Evolutionary conservation across 2,329 filamentous ascomycete species (phyloP).

Genomic region (Cadophora malorum): DNA sequence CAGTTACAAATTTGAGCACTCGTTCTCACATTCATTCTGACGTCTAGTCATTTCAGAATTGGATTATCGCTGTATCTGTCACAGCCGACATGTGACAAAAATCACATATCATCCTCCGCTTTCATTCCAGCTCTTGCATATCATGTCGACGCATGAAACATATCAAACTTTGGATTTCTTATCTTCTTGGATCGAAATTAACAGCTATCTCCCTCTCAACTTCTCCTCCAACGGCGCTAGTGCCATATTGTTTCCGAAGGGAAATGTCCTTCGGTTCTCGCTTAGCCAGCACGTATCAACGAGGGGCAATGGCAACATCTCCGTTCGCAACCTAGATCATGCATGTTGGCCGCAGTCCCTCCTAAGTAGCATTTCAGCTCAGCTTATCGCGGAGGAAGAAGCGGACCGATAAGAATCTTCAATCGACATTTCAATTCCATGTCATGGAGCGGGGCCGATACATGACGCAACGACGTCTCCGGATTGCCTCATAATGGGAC

Average conservation of each 20-base stretch:
- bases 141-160: neutral
- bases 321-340: neutral
- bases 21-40: too few species aligned
- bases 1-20: too few species aligned
- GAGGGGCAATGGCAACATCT: conserved; percentile 24
- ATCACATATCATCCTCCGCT: neutral
- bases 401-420: neutral
- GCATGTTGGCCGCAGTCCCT: neutral
- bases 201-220: too few species aligned
- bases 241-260: neutral
- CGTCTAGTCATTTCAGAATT: too few species aligned
- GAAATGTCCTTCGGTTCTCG: neutral
- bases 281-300: conserved; percentile 23
- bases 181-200: too few species aligned
- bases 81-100: too few species aligned
- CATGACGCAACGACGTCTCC: conserved; percentile 15
- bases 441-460: neutral
- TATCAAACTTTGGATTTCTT: neutral
- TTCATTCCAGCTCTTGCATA: neutral
- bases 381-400: neutral
- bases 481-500: conserved; percentile 12
- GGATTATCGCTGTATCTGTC: too few species aligned
- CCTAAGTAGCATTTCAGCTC: neutral
- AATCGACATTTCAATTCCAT: neutral
- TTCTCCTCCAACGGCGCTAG: neutral